Evolutionary conservation across 2,329 filamentous ascomycete genomes (phyloP), one percentile per base, ranked within the genome.

Genomic region (Xylaria hypoxylon): DNA sequence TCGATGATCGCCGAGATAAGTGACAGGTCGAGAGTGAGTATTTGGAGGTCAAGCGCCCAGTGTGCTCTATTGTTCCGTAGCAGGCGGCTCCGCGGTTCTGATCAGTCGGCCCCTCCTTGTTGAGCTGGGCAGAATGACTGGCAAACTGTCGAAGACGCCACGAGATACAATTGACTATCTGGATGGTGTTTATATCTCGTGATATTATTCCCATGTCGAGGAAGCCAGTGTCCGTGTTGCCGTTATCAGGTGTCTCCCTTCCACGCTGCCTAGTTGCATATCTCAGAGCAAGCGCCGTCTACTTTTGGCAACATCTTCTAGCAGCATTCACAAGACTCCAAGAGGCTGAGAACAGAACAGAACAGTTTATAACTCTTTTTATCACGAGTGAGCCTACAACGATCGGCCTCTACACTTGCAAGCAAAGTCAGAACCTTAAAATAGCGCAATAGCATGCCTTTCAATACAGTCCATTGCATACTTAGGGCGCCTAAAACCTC

Each of bases 401-500:
- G 8, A 24, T 31, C 24, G 26, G 10, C 8, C 35, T 17, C n/a
- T 33, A n/a, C 31, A 52, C n/a, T 28, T 56, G 19, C 13, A 40
- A n/a, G 8, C 19, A 8, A 19, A n/a, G 35, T 33, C 5, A 28
- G 33, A n/a, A 24, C 10, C 13, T 42, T 22, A 13, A 6, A 59
- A 19, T 33, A 4, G 10, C 33, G 42, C 13, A 15, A 24, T 48
- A 13, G 8, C 11, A n/a, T 51, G 17, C 19, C 26, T 22, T 35
- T 28, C 4, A 51, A 28, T 35, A 45, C 10, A 52, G 13, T 19
- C n/a, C 4, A 58, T 44, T 55, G 38, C 26, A 44, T 47, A 26
- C 2, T 31, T 44, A 33, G 7, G 2, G 15, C 22, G 1, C 28
- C 67, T 48, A 76, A 19, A 72, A 93, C 77, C 91, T 92, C 83